These are phyloP conservation scores for Saccharomyces mikatae DNA, from an alignment of 805 yeast genomes.

Conservation along the genomic window DNA sequence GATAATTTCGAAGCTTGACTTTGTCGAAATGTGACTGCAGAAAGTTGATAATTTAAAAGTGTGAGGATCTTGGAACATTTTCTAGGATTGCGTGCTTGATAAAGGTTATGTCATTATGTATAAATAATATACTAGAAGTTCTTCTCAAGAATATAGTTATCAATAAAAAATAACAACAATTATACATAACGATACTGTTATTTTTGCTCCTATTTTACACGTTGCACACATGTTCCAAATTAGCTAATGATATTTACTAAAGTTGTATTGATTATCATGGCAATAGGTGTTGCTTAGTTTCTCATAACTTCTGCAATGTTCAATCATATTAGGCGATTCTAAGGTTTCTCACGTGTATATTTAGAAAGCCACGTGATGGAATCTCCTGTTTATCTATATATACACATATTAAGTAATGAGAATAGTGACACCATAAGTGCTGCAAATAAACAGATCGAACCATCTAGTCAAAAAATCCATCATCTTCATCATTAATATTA, in stretches of 20 bases:
- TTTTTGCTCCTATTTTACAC: too few relatives aligned
- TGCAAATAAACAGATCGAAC: not conserved
- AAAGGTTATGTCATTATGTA: too few relatives aligned
- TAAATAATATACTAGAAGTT: too few relatives aligned
- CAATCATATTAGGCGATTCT: not conserved
- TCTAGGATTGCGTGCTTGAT: too few relatives aligned
- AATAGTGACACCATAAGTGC: not conserved
- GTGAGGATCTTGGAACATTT: too few relatives aligned
- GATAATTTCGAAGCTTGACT: not conserved
- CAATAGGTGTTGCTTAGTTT: not conserved
- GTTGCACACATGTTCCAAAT: not conserved
- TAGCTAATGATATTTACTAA: not conserved
- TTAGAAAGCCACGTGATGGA: not conserved
- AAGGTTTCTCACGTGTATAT: not conserved
- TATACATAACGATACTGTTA: too few relatives aligned
- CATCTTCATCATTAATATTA: conserved; percentile 36
- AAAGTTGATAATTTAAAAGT: too few relatives aligned
- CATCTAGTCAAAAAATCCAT: conserved; percentile 42
- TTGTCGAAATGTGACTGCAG: not conserved
- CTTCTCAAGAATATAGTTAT: too few relatives aligned
- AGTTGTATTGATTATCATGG: not conserved
- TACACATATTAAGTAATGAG: not conserved
- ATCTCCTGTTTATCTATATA: not conserved
- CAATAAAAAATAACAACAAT: too few relatives aligned
- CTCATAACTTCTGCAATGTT: not conserved